Conservation (phyloP, 169 alveolate genomes). For the Eimeria necatrix region DNA sequence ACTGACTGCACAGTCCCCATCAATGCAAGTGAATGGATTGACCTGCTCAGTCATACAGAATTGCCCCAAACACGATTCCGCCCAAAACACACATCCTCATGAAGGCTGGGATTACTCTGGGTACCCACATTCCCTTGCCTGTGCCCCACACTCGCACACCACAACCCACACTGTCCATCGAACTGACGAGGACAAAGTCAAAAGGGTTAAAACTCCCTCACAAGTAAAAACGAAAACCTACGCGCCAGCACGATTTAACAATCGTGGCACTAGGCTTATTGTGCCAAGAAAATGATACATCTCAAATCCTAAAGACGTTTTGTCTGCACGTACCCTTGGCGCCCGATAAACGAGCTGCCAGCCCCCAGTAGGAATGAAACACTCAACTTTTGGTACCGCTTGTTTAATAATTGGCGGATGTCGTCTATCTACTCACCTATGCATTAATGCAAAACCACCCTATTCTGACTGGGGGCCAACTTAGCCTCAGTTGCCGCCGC, state of each 20-base stretch:
- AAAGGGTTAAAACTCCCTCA: constrained; percentile 14
- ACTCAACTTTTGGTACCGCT: background rate
- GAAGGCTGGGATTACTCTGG: constrained; percentile 10
- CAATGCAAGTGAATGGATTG: background rate
- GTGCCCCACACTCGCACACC: background rate
- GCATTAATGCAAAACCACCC: background rate
- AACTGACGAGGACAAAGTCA: background rate
- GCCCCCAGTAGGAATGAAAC: background rate
- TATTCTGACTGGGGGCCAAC: background rate
- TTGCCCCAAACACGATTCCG: constrained; percentile 17
- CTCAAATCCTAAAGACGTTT: constrained; percentile 24
- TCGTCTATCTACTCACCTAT: background rate
- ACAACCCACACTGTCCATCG: constrained; percentile 8
- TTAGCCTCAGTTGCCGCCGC: background rate
- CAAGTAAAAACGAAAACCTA: constrained; percentile 41
- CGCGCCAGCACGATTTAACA: constrained; percentile 9
- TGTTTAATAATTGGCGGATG: background rate
- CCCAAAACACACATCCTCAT: constrained; percentile 20
- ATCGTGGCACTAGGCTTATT: constrained; percentile 9
- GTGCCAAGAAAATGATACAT: background rate
- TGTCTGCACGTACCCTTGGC: background rate
- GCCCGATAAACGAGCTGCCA: constrained; percentile 27
- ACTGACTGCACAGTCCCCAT: constrained; percentile 62
- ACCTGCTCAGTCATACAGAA: constrained; percentile 54
- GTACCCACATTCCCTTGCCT: constrained; percentile 14